Conservation (phyloP, 176 grass and related monocot genomes). For the Eleusine coracana region DNA sequence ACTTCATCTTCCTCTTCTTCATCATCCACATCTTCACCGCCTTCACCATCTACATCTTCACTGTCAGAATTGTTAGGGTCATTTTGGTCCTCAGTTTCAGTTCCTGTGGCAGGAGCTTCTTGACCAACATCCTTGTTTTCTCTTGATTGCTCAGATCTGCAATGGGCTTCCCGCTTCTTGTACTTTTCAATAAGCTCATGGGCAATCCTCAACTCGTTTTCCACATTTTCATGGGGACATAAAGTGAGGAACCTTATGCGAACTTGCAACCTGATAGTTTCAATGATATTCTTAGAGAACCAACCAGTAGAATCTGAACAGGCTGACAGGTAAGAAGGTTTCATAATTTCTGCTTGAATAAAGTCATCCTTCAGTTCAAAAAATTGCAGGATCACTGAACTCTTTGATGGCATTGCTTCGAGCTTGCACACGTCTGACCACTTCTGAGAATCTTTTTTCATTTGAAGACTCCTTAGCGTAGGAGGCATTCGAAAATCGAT, state of each 20-base stretch:
- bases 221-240: slow-evolving; percentile 48
- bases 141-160: slow-evolving; percentile 50
- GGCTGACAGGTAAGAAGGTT: slow-evolving; percentile 61
- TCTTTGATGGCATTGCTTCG: slow-evolving; percentile 70
- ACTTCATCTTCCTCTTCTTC: slow-evolving; percentile 57
- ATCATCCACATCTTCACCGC: slow-evolving; percentile 38
- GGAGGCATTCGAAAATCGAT: slow-evolving; percentile 86
- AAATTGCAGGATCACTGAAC: slow-evolving; percentile 82
- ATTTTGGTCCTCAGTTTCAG: slow-evolving; percentile 47
- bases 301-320: slow-evolving; percentile 83
- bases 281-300: slow-evolving; percentile 74
- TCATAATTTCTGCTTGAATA: slow-evolving; percentile 84
- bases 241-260: slow-evolving; percentile 71
- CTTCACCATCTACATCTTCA: slow-evolving; percentile 44
- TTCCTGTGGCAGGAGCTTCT: slow-evolving; percentile 32
- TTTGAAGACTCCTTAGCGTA: no score
- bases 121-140: slow-evolving; percentile 48
- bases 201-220: slow-evolving; percentile 50
- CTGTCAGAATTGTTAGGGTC: slow-evolving; percentile 41
- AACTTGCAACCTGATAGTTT: slow-evolving; percentile 72
- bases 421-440: slow-evolving; percentile 81
- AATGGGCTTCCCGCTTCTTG: slow-evolving; percentile 69
- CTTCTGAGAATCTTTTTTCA: slow-evolving; percentile 26
- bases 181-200: slow-evolving; percentile 63
- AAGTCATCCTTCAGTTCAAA: slow-evolving; percentile 82